Base-by-base conservation (phyloP, 2,329 filamentous ascomycete genomes). In the Exophiala mesophila region DNA sequence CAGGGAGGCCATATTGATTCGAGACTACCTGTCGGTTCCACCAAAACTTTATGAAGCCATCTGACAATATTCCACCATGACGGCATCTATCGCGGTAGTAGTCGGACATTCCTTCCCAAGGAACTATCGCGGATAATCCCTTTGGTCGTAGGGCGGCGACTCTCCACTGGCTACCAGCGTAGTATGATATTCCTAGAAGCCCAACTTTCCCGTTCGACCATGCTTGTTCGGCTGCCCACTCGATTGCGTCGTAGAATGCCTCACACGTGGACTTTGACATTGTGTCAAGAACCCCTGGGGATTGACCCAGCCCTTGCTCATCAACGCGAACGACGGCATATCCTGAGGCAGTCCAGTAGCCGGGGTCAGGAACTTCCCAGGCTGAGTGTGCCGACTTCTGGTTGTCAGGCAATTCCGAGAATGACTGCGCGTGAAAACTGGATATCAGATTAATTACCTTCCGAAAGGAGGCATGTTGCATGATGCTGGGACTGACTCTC, bases 1-100 rank as follows among this genome's bases (percentile, higher is more conserved):
- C 72, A 2, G 71, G 67, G 7, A 67, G 67, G 1, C 82, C 82
- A 47, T 86, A 86, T 58, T 87, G 83, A 54, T 85, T 85, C 0
- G 69, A 68, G 5, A 83, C 64, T 7, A 34, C 32, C 32, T 83
- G 80, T 0, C 78, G 69, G 54, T 82, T 72, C 79, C 79, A 83
- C 80, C 39, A 41, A 20, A 41, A 41, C 9, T 63, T 56, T 53
- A 83, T 81, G 53, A 80, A 80, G 0, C 56, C 58, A 50, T 80
- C 73, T 0, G 75, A 76, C 2, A 80, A 57, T 33, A 82, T 82
- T 0, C 78, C 78, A 1, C 78, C 78, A 44, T 82, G 78, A 0
- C 77, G 68, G 49, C 74, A 78, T 1, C 76, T 63, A 47, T 82
- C 78, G 1, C 73, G 65, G 21, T 75, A 77, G 49, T 75, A 76